Base-by-base conservation (phyloP, 108 stramenopile species). In the Cyclotella choctawhatcheeana region DNA sequence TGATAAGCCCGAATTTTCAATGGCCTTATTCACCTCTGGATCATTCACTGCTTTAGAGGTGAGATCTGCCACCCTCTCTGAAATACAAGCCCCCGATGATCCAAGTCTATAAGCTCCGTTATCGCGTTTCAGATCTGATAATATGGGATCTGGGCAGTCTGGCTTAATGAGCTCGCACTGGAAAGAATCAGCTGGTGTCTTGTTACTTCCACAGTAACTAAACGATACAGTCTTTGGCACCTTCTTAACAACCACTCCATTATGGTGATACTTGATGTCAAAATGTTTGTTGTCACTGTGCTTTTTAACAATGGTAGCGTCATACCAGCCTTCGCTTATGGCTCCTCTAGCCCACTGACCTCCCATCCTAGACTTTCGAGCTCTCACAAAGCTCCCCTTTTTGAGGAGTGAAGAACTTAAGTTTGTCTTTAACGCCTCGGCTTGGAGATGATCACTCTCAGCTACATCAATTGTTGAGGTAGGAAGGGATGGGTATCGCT, bases 311-410 rank as follows among this genome's bases (percentile, higher is more conserved):
- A 97, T 85, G 17, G 33, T 83, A 2, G 93, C 96, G 58, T 80
- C 83, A 79, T 85, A 90, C 92, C 92, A 97, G 0, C 93, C 96
- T 52, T 87, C 79, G 71, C 88, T 86, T 6, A 97, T 84, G 20
- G 86, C 84, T n/a, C 90, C 93, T 66, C 88, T 65, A 2, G 60
- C 66, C 89, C 89, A 97, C 52, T 86, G 72, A 18, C 71, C 56
- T n/a, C 93, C 93, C 22, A 82, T 61, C 25, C 88, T 74, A 14
- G 91, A 81, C 64, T 82, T 85, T 54, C 84, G 75, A 3, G 89
- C 92, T 10, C 50, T 69, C 16, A 96, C 89, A 56, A 82, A 82
- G 72, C 81, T 83, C 5, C 92, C 95, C 59, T 85, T 72, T 10
- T 64, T 16, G 12, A 86, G 31, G 12, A 86, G 31, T 10, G 70